Base-by-base conservation (phyloP, 306 rosid genomes). In the Citrullus colocynthis region DNA sequence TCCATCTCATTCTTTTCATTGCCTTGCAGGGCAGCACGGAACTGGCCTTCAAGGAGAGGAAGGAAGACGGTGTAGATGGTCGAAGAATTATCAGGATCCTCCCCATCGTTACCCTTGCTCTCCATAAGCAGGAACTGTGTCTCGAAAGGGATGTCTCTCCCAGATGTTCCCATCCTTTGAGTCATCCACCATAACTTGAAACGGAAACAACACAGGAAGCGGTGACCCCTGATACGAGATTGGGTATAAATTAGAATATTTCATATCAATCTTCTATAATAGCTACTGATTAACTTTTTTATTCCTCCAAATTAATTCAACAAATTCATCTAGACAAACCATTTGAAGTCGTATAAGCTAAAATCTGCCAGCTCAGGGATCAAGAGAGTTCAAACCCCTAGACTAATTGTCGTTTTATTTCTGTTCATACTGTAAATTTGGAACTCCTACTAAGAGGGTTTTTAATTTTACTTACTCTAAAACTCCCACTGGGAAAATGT, bases 131-230 rank as follows among this genome's bases (percentile, higher is more conserved):
- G 81, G 87, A 92, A 96, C 39, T 96, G 99, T 13, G 99, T 96
- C 90, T 96, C 99, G 52, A 96, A 72, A 58, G 99, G 99, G 75
- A 96, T 84, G 76, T 96, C 99, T 81, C 78, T 87, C 61, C 97
- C 99, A 82, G 86, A 87, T 20, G 87, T 87, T 77, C 99, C 99
- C 96, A 91, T 92, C 76, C 96, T 92, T 57, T 96, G 99, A n/a
- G 99, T 92, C 99, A 95, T 95, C 99, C 99, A 95, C 99, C 99
- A 95, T 77, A 95, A 83, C 88, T 92, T 92, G 90, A 95, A 95
- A 52, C 99, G 96, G 80, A 95, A 95, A 63, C 91, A 89, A 82
- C 97, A 90, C 89, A 92, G 65, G 88, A 95, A 95, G 20, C 97
- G 89, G 1, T 81, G 86, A 39, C 85, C 99, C 87, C 99, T 95